Percentiles rank a stretch among this genome's conserved stretches.
phyloP scores from a whole-genome alignment of 768 basidiomycete genomes.

The Agaricus sinodeliciosus region DNA sequence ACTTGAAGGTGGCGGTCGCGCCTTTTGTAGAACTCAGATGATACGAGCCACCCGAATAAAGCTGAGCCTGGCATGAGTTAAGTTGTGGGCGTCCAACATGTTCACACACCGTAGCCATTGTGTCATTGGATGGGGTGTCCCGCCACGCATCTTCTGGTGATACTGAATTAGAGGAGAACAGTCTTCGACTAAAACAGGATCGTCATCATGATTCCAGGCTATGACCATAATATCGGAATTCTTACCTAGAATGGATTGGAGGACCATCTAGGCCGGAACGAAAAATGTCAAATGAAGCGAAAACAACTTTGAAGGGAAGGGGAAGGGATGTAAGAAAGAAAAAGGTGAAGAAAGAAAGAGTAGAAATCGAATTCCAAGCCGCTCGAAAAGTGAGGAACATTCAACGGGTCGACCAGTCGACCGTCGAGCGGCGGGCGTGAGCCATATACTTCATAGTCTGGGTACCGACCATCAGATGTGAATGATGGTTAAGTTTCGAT shows the following conservation, averaged over 20 bases:
- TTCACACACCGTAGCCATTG: constrained; percentile 30
- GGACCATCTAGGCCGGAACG: constrained; percentile 40
- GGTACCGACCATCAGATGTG: constrained; percentile 1
- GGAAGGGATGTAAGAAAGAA: constrained; percentile 11
- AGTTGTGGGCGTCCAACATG: background rate
- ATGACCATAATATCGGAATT: background rate
- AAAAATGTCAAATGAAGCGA: constrained; percentile 14
- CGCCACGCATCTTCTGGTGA: constrained; percentile 43
- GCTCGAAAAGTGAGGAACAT: background rate
- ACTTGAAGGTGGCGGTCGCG: constrained; percentile 43
- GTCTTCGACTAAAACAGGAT: constrained; percentile 41
- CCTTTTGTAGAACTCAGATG: constrained; percentile 37
- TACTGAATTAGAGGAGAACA: constrained; percentile 49
- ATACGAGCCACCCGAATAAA: constrained; percentile 37
- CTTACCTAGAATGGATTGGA: constrained; percentile 36
- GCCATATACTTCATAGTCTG: background rate
- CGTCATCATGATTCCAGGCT: background rate
- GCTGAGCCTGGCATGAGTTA: constrained; percentile 17
- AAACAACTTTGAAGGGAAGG: constrained; percentile 16
- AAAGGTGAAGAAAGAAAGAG: constrained; percentile 11
- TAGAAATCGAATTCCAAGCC: constrained; percentile 1
- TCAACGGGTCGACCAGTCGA: background rate
- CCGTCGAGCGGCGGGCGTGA: background rate
- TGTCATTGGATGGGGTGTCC: constrained; percentile 35
- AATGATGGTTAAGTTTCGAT: background rate